These are phyloP conservation scores for Melastoma malabathricum DNA, from an alignment of 345 rosid genomes.

Conservation along the genomic window DNA sequence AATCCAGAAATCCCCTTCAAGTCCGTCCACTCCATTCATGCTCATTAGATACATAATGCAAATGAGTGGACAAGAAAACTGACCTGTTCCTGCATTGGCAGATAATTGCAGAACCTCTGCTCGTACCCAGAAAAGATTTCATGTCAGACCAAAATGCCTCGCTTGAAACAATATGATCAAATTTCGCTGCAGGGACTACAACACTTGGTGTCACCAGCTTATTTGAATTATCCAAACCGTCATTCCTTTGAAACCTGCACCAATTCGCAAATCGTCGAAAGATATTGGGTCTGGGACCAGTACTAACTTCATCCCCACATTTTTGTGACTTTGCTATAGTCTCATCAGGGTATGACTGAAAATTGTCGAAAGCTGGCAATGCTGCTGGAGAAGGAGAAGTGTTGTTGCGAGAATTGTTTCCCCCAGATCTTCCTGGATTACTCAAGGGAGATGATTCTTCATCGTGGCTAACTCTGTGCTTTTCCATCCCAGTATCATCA, in stretches of 20 bases:
- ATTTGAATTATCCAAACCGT: conserved; percentile 8
- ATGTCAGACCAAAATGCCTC: conserved; percentile 46
- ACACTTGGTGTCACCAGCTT: conserved; percentile 15
- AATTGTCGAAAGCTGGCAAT: too few relatives aligned
- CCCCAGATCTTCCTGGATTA: too few relatives aligned
- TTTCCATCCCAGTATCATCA: background rate
- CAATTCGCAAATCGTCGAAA: conserved; percentile 19
- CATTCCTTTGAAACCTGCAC: conserved; percentile 23
- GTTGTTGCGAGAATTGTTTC: too few relatives aligned
- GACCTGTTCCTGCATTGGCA: conserved; percentile 61
- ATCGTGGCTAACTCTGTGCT: conserved; percentile 5
- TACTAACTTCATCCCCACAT: too few relatives aligned
- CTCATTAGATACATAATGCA: too few relatives aligned
- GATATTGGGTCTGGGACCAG: conserved; percentile 11
- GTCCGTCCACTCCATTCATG: too few relatives aligned
- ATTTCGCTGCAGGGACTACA: conserved; percentile 5
- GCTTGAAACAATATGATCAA: conserved; percentile 22
- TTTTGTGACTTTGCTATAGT: too few relatives aligned
- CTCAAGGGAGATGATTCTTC: background rate
- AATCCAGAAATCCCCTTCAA: too few relatives aligned
- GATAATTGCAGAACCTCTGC: conserved; percentile 35
- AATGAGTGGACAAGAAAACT: conserved; percentile 4
- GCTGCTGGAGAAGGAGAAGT: too few relatives aligned
- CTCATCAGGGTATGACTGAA: too few relatives aligned
- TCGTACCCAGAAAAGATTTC: conserved; percentile 41